Evolutionary conservation across 768 basidiomycete genomes (phyloP), one percentile per base, ranked within the genome.

Genomic region (Suillus weaverae): DNA sequence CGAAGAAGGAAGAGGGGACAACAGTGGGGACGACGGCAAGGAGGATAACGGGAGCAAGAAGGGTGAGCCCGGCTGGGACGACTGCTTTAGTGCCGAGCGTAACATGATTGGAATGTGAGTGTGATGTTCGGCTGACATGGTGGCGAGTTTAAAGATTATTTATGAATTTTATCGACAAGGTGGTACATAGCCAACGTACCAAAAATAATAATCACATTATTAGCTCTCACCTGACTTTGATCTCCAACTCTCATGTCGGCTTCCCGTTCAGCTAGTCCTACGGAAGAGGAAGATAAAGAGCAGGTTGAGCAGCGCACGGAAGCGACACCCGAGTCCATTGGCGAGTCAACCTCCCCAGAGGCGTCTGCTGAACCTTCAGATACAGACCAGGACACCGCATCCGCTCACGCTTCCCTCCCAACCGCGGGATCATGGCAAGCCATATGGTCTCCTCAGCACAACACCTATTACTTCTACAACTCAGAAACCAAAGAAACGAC

Each of bases 381-480:
- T 59, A 59, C 26, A 38, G 48, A 64, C 61, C 38, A 38, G 38
- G 48, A 44, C 30, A 43, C 66, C 5, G 43, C 62, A 26, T 56
- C 69, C 57, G 64, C 56, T 35, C 65, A 46, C 61, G 68, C 53
- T 53, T 67, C 61, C 62, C 70, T 38, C 68, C 69, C 72, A 62
- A 72, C 73, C 22, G 70, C 69, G 20, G 71, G 72, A 61, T 77
- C 84, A 33, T 94, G 93, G 92, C 93, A 94, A 75, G 92, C 92
- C 43, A 83, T 95, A 36, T 94, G 83, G 78, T 88, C 92, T 1
- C 85, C 91, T 1, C 81, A 88, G 66, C 86, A 91, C 79, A 90
- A 85, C 75, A 83, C 90, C 11, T 95, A 95, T 78, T 95, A 95
- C 76, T 95, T 94, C 80, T 91, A 83, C 82, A 95, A 94, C 76